Conservation (phyloP, 2,329 filamentous ascomycete genomes). For the Mycosphaerella arachidis region DNA sequence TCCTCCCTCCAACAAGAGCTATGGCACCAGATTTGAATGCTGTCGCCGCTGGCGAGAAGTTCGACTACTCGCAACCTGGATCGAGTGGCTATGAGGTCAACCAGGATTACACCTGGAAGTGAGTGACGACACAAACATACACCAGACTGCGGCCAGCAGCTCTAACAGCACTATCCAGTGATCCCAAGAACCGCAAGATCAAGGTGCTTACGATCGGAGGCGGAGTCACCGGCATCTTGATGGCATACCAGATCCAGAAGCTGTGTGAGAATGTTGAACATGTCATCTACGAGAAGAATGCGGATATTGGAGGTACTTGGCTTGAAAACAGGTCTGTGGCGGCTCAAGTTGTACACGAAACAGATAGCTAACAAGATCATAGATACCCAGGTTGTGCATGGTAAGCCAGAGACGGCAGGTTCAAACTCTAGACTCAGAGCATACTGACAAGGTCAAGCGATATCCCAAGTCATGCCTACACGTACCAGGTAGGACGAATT, state of each 20-base stretch:
- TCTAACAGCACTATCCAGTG: not conserved
- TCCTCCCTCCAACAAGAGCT: not conserved
- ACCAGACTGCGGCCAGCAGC: not conserved
- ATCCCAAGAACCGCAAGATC: slow-evolving; percentile 37
- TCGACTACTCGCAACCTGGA: slow-evolving; percentile 43
- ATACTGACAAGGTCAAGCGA: not conserved
- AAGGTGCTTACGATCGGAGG: slow-evolving; percentile 48
- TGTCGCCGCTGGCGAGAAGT: slow-evolving; percentile 32
- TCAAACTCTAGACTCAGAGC: not conserved
- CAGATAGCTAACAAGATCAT: not conserved
- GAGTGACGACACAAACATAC: not conserved
- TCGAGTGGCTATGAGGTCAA: slow-evolving; percentile 40
- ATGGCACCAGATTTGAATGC: slow-evolving; percentile 45
- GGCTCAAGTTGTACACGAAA: not conserved
- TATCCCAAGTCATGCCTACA: not conserved
- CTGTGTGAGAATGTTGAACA: slow-evolving; percentile 43
- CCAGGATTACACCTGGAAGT: slow-evolving; percentile 34
- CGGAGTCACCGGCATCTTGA: slow-evolving; percentile 45
- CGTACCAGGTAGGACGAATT: not conserved
- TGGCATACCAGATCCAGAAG: slow-evolving; percentile 48
- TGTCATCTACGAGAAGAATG: slow-evolving; percentile 47
- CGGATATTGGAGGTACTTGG: slow-evolving; percentile 42
- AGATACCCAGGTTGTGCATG: not conserved
- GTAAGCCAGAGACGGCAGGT: not conserved
- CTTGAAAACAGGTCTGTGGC: not conserved